These are phyloP conservation scores for Aegle marmelos DNA, from an alignment of 345 rosid genomes.

Conservation along the genomic window DNA sequence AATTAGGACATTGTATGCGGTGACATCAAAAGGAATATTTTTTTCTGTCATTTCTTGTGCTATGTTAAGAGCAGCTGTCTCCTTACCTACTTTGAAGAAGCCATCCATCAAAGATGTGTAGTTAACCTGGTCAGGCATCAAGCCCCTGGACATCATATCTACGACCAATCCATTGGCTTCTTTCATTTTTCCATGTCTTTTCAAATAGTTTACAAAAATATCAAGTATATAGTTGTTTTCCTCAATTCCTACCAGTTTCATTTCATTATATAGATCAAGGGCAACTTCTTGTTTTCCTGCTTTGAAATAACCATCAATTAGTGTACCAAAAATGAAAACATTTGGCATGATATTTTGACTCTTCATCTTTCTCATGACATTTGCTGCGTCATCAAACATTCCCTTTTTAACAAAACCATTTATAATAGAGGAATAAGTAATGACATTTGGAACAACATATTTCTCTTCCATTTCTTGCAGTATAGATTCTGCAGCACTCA, in stretches of 20 bases:
- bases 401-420: slow-evolving; percentile 71
- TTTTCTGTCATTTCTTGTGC: slow-evolving; percentile 71
- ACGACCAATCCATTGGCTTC: slow-evolving; percentile 48
- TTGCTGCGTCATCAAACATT: slow-evolving; percentile 65
- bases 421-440: slow-evolving; percentile 67
- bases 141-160: slow-evolving; percentile 52
- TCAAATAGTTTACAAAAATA: slow-evolving; percentile 61
- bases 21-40: slow-evolving; percentile 60
- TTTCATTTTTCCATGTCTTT: slow-evolving; percentile 54
- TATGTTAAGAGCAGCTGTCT: slow-evolving; percentile 59
- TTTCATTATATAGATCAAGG: slow-evolving; percentile 57
- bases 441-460: slow-evolving; percentile 45
- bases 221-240: slow-evolving; percentile 60
- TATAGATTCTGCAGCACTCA: slow-evolving; percentile 48
- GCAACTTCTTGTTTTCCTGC: slow-evolving; percentile 55
- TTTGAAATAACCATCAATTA: slow-evolving; percentile 76
- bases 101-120: slow-evolving; percentile 92
- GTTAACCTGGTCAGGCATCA: slow-evolving; percentile 64
- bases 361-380: slow-evolving; percentile 53
- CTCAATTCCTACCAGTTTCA: slow-evolving; percentile 55
- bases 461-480: slow-evolving; percentile 59
- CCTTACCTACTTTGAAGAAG: slow-evolving; percentile 71
- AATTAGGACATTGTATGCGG: slow-evolving; percentile 73
- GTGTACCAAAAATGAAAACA: slow-evolving; percentile 46
- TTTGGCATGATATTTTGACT: slow-evolving; percentile 50